Conservation (phyloP, 768 basidiomycete genomes). For the Tulasnella sp. region DNA sequence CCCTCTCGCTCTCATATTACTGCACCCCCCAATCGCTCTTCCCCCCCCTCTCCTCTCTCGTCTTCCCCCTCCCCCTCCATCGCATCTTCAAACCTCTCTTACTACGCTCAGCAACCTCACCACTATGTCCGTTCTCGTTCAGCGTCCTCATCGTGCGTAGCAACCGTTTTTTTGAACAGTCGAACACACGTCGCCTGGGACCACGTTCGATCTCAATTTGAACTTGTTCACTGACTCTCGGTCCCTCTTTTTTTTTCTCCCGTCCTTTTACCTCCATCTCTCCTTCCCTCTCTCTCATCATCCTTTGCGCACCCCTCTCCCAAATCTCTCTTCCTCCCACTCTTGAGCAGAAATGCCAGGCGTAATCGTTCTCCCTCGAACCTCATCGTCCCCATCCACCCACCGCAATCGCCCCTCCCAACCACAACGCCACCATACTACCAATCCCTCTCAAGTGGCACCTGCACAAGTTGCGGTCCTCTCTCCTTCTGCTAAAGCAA, state of each 20-base stretch:
- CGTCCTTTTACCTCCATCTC: not conserved
- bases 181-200: slow-evolving; percentile 1
- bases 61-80: not conserved
- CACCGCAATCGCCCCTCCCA: not conserved
- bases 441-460: slow-evolving; percentile 7
- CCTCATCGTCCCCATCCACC: not conserved
- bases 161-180: not conserved
- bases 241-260: not conserved
- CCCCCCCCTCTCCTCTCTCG: not conserved
- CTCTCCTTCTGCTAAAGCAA: not conserved
- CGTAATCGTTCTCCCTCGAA: slow-evolving; percentile 13
- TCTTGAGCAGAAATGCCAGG: slow-evolving; percentile 21
- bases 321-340: not conserved
- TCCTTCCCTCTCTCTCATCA: not conserved
- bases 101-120: not conserved
- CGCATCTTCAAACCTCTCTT: not conserved
- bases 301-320: not conserved
- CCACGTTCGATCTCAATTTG: slow-evolving; percentile 14
- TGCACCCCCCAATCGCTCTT: not conserved
- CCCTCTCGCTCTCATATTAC: slow-evolving; percentile 1
- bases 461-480: slow-evolving; percentile 13
- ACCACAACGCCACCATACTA: slow-evolving; percentile 5
- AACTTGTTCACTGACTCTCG: slow-evolving; percentile 16
- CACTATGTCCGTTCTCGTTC: slow-evolving; percentile 25
- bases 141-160: slow-evolving; percentile 24